Base-by-base conservation (phyloP, 2,329 filamentous ascomycete species). In the Hypoxylon sp. region DNA sequence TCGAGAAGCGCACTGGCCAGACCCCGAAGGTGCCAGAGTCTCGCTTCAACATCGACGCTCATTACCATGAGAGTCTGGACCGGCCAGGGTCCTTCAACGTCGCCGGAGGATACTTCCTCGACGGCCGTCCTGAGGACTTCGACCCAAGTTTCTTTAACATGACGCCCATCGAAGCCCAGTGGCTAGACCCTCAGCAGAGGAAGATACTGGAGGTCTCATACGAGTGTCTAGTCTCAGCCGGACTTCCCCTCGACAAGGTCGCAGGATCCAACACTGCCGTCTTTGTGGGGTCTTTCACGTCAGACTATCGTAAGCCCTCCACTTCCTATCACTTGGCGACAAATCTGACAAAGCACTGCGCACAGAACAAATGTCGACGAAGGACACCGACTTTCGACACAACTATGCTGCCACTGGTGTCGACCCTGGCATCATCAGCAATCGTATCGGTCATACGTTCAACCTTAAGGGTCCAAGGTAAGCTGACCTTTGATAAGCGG, bases 81-180 rank as follows among this genome's bases (percentile, higher is more conserved):
- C 38, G 50, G 1, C 57, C 51, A 2, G 57, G 57, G 11, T 48
- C 20, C 31, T 26, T 53, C 26, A n/a, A n/a, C 3, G 41, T 43
- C 2, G 17, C 20, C 9, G 52, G 58, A 52, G 70, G 60, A 0
- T 64, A 70, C 42, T 66, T 74, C 21, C 58, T 74, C 9, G 43
- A 63, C 0, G 66, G 72, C 13, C 71, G 77, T 35, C 48, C 69
- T 0, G 67, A 65, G 1, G 59, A 60, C 0, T 77, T 76, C 38
- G 76, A 78, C 52, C 72, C 71, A 1, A 56, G 69, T 0, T 77
- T 77, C 59, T 78, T 78, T 49, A 65, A 66, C 0, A 73, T 77
- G 10, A 69, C 67, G 0, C 55, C 65, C 1, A 63, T 60, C 0
- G 73, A 76, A 21, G 67, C 65, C 0, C 66, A 67, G 33, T 62